Percentiles rank a stretch among this genome's conserved stretches.
Evolutionary conservation across 2,329 filamentous ascomycete genomes (phyloP).

Genomic region (Hypoxylon sp.): DNA sequence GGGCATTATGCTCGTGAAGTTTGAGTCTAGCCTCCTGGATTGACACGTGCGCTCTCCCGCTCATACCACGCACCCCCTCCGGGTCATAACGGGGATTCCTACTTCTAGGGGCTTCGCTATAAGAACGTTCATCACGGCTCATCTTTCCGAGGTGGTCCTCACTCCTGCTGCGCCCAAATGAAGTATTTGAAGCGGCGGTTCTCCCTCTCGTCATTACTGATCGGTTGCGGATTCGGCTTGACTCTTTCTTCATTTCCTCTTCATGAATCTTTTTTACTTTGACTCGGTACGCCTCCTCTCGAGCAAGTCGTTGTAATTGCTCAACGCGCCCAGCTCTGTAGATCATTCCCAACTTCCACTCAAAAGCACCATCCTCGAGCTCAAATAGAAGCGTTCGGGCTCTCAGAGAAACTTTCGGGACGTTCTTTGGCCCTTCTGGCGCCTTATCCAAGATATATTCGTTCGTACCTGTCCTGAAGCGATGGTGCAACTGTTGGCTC

Average conservation of each 20-base stretch:
- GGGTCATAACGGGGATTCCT: conserved; percentile 80
- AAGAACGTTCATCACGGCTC: conserved; percentile 51
- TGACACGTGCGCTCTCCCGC: conserved; percentile 78
- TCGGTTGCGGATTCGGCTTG: conserved; percentile 67
- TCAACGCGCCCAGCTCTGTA: conserved; percentile 91
- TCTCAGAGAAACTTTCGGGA: conserved; percentile 88
- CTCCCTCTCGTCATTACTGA: conserved; percentile 64
- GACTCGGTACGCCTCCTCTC: conserved; percentile 89
- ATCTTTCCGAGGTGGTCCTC: conserved; percentile 61
- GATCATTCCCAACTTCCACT: conserved; percentile 96
- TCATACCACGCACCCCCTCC: conserved; percentile 78
- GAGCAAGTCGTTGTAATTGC: conserved; percentile 88
- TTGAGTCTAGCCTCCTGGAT: conserved; percentile 82
- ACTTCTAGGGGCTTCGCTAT: conserved; percentile 56
- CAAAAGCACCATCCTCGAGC: conserved; percentile 94
- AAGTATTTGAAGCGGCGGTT: conserved; percentile 50
- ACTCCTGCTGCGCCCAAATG: conserved; percentile 69
- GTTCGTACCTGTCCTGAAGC: conserved; percentile 88
- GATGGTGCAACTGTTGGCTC: conserved; percentile 90
- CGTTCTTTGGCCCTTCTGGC: conserved; percentile 86
- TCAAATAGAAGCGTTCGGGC: conserved; percentile 89
- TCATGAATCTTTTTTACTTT: conserved; percentile 89
- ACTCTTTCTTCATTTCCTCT: conserved; percentile 71
- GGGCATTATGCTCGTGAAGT: conserved; percentile 84
- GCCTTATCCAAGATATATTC: conserved; percentile 90